These are phyloP conservation scores for Geotrichum klebahnii DNA, from an alignment of 1,139 yeast genomes.

Conservation along the genomic window DNA sequence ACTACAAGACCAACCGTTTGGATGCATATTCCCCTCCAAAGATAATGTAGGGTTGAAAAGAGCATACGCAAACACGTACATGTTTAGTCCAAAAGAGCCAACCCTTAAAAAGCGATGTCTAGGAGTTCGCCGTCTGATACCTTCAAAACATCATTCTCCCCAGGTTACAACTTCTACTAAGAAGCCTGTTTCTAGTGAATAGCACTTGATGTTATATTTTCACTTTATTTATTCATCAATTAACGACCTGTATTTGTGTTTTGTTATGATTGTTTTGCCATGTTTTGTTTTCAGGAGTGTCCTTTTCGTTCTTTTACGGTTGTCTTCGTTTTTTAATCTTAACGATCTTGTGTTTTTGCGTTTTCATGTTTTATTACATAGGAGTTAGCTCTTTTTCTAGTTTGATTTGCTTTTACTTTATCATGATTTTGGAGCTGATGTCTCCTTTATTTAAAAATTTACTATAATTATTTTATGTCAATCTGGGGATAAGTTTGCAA, in stretches of 20 bases:
- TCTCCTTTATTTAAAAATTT: too few relatives aligned
- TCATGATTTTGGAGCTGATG: too few relatives aligned
- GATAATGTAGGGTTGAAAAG: neutral
- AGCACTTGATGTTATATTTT: neutral
- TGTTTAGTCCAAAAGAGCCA: constrained; percentile 4
- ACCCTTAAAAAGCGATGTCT: constrained; percentile 5
- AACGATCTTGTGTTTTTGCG: too few relatives aligned
- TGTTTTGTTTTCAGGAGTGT: too few relatives aligned
- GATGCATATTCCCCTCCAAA: neutral
- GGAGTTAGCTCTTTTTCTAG: too few relatives aligned
- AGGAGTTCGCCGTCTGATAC: neutral
- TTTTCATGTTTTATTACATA: too few relatives aligned
- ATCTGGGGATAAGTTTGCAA: too few relatives aligned
- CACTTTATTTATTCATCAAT: neutral
- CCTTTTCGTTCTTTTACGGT: too few relatives aligned
- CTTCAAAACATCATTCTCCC: too few relatives aligned
- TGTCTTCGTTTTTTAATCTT: too few relatives aligned
- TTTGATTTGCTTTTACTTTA: too few relatives aligned
- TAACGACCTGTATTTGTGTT: neutral
- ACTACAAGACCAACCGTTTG: neutral
- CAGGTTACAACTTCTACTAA: neutral
- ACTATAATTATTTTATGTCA: too few relatives aligned
- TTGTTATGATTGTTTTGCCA: neutral
- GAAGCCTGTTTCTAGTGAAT: neutral
- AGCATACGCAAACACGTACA: neutral